Conservation (phyloP, 495 filamentous ascomycete genomes). For the Penicillium daleae region DNA sequence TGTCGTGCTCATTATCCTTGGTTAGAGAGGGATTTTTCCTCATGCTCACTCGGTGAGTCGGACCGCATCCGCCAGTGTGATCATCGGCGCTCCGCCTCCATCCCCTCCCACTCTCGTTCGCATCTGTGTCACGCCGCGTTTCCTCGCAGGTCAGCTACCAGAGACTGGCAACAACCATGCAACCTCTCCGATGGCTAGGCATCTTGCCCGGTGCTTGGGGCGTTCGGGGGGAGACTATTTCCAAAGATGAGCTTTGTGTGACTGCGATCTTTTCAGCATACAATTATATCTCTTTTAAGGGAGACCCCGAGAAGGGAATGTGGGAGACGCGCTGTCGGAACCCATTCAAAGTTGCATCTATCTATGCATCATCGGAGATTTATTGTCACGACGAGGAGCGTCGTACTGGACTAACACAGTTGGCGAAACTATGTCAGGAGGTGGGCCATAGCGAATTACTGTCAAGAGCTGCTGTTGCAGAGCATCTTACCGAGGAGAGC, state of each 20-base stretch:
- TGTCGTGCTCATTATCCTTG: background rate
- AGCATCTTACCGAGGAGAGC: conserved; percentile 43
- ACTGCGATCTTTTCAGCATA: conserved; percentile 41
- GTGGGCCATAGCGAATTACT: conserved; percentile 34
- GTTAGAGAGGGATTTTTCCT: background rate
- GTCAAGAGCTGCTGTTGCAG: conserved; percentile 35
- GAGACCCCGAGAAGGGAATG: conserved; percentile 23
- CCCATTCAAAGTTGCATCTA: conserved; percentile 39
- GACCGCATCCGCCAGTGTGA: conserved; percentile 8
- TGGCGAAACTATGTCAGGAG: conserved; percentile 34
- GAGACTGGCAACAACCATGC: conserved; percentile 9
- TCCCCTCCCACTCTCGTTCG: conserved; percentile 15
- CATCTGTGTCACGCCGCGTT: conserved; percentile 3
- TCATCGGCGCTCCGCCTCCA: conserved; percentile 30
- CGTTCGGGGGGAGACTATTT: conserved; percentile 26
- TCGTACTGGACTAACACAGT: conserved; percentile 28
- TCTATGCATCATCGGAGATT: conserved; percentile 42
- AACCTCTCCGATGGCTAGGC: conserved; percentile 22
- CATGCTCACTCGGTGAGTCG: conserved; percentile 8
- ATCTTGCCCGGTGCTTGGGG: conserved; percentile 11
- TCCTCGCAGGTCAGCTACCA: background rate
- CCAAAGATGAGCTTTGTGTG: conserved; percentile 41
- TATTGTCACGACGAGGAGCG: conserved; percentile 39
- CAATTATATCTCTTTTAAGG: conserved; percentile 46
- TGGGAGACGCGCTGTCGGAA: conserved; percentile 43